Conservation (phyloP, 2,329 filamentous ascomycete genomes). For the Neonectria punicea region DNA sequence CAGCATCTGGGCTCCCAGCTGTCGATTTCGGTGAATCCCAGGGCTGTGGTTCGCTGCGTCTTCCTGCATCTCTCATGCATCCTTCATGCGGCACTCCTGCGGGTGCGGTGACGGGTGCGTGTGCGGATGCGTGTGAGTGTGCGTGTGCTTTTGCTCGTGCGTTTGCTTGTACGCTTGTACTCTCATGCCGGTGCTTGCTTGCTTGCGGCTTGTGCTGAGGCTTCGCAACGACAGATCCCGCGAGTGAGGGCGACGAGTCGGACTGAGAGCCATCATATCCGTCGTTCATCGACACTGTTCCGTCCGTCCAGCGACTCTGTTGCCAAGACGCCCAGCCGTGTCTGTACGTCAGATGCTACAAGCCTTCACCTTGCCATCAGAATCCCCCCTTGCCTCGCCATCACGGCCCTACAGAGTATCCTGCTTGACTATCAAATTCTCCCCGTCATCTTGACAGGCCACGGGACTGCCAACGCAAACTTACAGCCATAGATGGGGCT, state of each 20-base stretch:
- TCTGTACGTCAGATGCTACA: background rate
- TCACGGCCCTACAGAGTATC: background rate
- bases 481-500: background rate
- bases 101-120: constrained; percentile 18
- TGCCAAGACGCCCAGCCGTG: constrained; percentile 19
- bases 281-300: background rate
- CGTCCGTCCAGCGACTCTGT: background rate
- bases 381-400: constrained; percentile 3
- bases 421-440: background rate
- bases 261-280: background rate
- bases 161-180: background rate
- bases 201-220: background rate
- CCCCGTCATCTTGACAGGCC: background rate
- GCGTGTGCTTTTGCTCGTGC: constrained; percentile 8
- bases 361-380: background rate
- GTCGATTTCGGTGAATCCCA: constrained; percentile 51
- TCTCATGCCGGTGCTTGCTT: constrained; percentile 1
- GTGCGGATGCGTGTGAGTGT: constrained; percentile 10
- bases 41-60: constrained; percentile 48
- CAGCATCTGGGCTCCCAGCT: constrained; percentile 34
- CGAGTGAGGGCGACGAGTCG: background rate
- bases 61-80: constrained; percentile 26
- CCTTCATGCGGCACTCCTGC: constrained; percentile 6
- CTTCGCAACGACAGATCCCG: constrained; percentile 3
- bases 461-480: background rate